Conservation (phyloP, 345 rosid species). For the Rubroshorea leprosula region DNA sequence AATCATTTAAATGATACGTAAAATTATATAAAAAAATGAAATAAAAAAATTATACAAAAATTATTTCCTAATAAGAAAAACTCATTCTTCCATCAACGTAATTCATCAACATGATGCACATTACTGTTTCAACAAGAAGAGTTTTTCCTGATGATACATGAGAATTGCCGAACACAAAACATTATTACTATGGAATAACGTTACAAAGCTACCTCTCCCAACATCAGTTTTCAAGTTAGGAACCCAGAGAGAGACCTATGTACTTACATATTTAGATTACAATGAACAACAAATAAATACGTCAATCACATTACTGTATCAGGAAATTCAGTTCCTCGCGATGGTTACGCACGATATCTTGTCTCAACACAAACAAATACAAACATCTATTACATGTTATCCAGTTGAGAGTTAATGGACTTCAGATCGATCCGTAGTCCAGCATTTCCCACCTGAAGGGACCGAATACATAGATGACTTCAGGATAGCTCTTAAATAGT, state of each 20-base stretch:
- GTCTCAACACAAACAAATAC: conserved; percentile 25
- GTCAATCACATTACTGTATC: conserved; percentile 17
- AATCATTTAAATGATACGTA: no score
- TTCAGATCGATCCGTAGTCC: conserved; percentile 77
- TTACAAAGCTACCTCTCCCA: no score
- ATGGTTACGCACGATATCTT: conserved; percentile 29
- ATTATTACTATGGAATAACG: no score
- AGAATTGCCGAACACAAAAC: no score
- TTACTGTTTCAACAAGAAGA: no score
- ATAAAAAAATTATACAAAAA: no score
- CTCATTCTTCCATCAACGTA: no score
- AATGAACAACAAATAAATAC: conserved; percentile 14
- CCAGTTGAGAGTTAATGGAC: conserved; percentile 16
- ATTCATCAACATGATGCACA: no score
- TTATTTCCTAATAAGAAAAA: no score
- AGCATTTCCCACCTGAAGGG: conserved; percentile 98
- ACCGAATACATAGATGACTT: conserved; percentile 77
- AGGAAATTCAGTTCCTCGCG: conserved; percentile 20
- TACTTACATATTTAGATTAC: background rate
- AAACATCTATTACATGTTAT: conserved; percentile 21
- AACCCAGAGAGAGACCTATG: conserved; percentile 5
- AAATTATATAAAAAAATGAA: no score
- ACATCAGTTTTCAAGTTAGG: no score
- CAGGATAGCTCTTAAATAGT: conserved; percentile 90
- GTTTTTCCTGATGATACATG: no score